Percentiles rank a stretch among this genome's conserved stretches.
phyloP scores from a whole-genome alignment of 75 land plant genomes.

The Azolla pinnata region DNA sequence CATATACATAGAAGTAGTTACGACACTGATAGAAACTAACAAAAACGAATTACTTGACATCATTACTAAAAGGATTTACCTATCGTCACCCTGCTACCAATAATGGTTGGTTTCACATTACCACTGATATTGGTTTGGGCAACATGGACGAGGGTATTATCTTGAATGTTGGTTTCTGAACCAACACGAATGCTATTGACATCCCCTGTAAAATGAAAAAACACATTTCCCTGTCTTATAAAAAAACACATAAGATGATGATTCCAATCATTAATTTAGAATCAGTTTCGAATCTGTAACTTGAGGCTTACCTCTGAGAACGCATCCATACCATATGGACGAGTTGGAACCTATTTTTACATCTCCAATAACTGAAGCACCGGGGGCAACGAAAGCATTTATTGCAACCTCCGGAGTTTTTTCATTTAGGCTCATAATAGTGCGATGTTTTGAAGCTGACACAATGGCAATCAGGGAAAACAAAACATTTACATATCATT shows the following conservation, averaged over 20 bases:
- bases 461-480: background rate
- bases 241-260: too few species aligned
- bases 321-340: constrained; percentile 93
- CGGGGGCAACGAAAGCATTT: constrained; percentile 82
- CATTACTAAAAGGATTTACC: constrained; percentile 44
- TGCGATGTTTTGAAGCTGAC: constrained; percentile 77
- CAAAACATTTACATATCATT: background rate
- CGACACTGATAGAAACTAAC: too few species aligned
- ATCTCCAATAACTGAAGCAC: constrained; percentile 84
- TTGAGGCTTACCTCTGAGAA: constrained; percentile 63
- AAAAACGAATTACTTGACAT: too few species aligned
- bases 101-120: constrained; percentile 67
- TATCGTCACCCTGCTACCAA: constrained; percentile 83
- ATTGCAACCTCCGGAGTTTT: constrained; percentile 55
- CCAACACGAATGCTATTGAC: constrained; percentile 82
- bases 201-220: constrained; percentile 48
- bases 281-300: background rate
- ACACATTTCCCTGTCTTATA: too few species aligned
- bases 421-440: constrained; percentile 76
- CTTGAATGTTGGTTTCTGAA: constrained; percentile 84
- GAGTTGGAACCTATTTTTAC: constrained; percentile 66
- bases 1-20: too few species aligned
- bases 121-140: constrained; percentile 87
- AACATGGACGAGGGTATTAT: constrained; percentile 89
- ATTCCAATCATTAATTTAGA: too few species aligned